Conservation (phyloP, 177 flowering plant genomes). For the Telopea speciosissima region DNA sequence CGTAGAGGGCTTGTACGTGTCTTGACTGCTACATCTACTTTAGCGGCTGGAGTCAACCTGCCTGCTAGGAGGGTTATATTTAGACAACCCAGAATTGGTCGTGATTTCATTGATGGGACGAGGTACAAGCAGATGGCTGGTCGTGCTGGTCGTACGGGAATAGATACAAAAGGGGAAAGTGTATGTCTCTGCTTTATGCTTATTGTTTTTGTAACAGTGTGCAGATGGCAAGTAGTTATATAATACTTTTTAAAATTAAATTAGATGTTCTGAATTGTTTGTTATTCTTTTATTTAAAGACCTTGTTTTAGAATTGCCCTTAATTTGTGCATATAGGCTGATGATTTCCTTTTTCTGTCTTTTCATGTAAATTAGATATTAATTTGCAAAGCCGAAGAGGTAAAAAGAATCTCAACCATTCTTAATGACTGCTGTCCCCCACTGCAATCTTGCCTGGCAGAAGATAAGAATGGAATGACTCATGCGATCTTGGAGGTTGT, state of each 20-base stretch:
- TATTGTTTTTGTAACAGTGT: background rate
- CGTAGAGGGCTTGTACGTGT: slow-evolving; percentile 87
- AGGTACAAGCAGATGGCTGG: slow-evolving; percentile 98
- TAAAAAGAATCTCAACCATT: slow-evolving; percentile 57
- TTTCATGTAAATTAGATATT: slow-evolving; percentile 48
- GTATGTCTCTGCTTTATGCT: slow-evolving; percentile 37
- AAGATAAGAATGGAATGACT: slow-evolving; percentile 98
- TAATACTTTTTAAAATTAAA: too few species aligned
- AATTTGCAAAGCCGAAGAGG: slow-evolving; percentile 84
- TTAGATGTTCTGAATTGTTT: background rate
- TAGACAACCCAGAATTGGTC: slow-evolving; percentile 94
- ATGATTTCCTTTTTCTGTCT: slow-evolving; percentile 11
- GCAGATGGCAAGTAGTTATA: background rate
- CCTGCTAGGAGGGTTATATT: slow-evolving; percentile 98
- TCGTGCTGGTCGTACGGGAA: slow-evolving; percentile 99
- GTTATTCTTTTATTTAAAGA: background rate
- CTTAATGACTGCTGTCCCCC: slow-evolving; percentile 81
- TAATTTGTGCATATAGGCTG: background rate
- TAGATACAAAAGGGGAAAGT: slow-evolving; percentile 98
- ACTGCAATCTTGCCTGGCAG: slow-evolving; percentile 84
- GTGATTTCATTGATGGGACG: slow-evolving; percentile 93
- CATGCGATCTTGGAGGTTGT: slow-evolving; percentile 99
- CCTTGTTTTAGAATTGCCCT: background rate
- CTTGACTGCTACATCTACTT: slow-evolving; percentile 90
- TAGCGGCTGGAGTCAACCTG: slow-evolving; percentile 97